Base-by-base conservation (phyloP, 805 yeast genomes). In the Candida hispaniensis region DNA sequence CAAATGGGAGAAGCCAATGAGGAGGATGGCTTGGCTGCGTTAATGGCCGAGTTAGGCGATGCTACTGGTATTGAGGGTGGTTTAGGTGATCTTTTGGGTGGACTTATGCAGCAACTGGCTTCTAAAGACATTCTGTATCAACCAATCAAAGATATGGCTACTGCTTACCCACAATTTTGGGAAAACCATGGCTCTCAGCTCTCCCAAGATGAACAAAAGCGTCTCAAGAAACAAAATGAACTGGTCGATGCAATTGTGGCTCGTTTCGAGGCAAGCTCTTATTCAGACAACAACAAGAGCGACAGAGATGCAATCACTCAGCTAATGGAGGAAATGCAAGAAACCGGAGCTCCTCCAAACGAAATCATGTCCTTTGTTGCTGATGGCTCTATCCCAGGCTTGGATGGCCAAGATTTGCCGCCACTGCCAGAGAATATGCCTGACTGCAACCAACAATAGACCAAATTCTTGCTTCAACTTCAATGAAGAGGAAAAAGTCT, bases 91-190 rank as follows among this genome's bases (percentile, higher is more conserved):
- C 67, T 76, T 56, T 58, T 82, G 41, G 67, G 66, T 12, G 82
- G 79, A 21, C 74, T 88, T 73, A 63, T 88, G 48, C 76, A 73
- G 43, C 88, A 85, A 51, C 66, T 88, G 53, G 71, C 91, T 6
- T 73, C 91, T 4, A 88, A 85, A 50, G 86, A 77, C 39, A 79
- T 86, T 13, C 64, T 88, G 22, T 86, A 81, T 51, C 93, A 79
- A 46, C 95, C 97, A 2, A 67, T 88, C 58, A 79, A 76, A 49
- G 94, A 83, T 41, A 65, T 86, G 52, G 71, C 75, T 44, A 58
- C 62, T 8, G 81, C 80, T 50, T 82, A 75, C 52, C 80, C 83
- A 2, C 66, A 55, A 16, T 88, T 81, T 76, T 63, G 88, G 42
- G 56, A 59, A 27, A 69, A 67, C 30, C 66, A 79, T 43, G 60